Base-by-base conservation (phyloP, 208 protist genomes). In the Wallacemonas sp. region DNA sequence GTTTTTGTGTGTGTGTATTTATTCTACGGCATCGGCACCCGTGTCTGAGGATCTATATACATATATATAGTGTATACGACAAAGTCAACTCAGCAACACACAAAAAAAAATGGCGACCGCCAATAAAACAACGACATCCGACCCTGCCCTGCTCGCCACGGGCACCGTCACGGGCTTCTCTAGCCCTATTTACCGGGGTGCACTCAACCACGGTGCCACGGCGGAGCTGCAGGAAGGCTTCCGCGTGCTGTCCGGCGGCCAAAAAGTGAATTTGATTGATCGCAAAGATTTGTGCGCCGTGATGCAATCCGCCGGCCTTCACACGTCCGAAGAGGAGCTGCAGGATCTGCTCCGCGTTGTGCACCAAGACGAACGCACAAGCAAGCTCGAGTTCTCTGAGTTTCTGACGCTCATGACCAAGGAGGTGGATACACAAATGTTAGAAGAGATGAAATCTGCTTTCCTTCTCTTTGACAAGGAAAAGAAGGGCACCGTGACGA, bases 201-300 rank as follows among this genome's bases (percentile, higher is more conserved):
- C 9, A 9, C 56, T 99, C 24, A 90, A 96, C n/a, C 94, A 98
- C 71, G 97, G 99, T 72, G 92, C 99, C 75, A 93, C 99, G 26
- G 93, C 92, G 17, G 98, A 99, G 82, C 99, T 98, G 79, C 98
- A 98, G 80, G 98, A 99, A 79, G 98, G 98, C 8, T 99, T 99
- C 82, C 94, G 93, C 49, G 83, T 99, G 8, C 99, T 99, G 63
- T 98, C 99, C 74, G 86, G 97, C 45, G 92, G 92, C 49, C 94
- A 98, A 34, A 71, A 73, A 31, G 61, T 58, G 81, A 95, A 95
- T 42, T 75, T 77, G 30, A 98, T 99, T 68, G 96, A 93, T 2
- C 91, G 88, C 27, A 98, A 98, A 65, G 98, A 99, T 78, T 81
- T 99, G 1, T 95, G 92, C 53, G 98, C 95, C 21, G 96, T 99